Base-by-base conservation (phyloP, 2,329 filamentous ascomycete species). In the Fusarium incarnatum region DNA sequence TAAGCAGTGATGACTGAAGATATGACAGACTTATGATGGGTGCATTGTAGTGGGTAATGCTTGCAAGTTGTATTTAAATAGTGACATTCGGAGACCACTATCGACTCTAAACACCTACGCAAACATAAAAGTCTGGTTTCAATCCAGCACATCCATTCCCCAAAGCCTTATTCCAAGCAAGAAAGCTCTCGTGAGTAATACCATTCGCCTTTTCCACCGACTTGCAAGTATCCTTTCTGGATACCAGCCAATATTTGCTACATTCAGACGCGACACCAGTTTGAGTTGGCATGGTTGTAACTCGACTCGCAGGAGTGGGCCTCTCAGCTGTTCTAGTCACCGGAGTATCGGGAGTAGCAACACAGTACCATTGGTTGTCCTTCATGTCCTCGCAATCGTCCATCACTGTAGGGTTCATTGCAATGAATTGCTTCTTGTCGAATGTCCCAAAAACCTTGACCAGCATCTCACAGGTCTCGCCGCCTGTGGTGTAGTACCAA, bases 271-370 rank as follows among this genome's bases (percentile, higher is more conserved):
- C n/a, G n/a, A n/a, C n/a, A n/a, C n/a, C n/a, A n/a, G n/a, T n/a
- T 1, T 58, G 56, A 3, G 56, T 58, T 6, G 47, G 48, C n/a
- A 45, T 45, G 0, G 6, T 18, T 0, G 40, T 45, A n/a, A 9
- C 2, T 0, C 2, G 48, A 0, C 30, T 32, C 8, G 15, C 16
- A 1, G 48, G n/a, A 0, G 22, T n/a, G 16, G 0, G 2, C 4
- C 6, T 3, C 2, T 16, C 30, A 8, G 40, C n/a, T 1, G 47
- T 45, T 18, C 56, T 59, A 6, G 56, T 54, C 0, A 15, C 45
- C 1, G 48, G 56, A 4, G 56, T 54, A 6, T 6, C 23, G 0
- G 40, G 28, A 1, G 1, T 16, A 7, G 56, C 40, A 0, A 54
- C n/a, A 16, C 37, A 54, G 2, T 45, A 59, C 48, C 48, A 59